phyloP scores from a whole-genome alignment of 768 basidiomycete species.

The Boletus reticulatus region DNA sequence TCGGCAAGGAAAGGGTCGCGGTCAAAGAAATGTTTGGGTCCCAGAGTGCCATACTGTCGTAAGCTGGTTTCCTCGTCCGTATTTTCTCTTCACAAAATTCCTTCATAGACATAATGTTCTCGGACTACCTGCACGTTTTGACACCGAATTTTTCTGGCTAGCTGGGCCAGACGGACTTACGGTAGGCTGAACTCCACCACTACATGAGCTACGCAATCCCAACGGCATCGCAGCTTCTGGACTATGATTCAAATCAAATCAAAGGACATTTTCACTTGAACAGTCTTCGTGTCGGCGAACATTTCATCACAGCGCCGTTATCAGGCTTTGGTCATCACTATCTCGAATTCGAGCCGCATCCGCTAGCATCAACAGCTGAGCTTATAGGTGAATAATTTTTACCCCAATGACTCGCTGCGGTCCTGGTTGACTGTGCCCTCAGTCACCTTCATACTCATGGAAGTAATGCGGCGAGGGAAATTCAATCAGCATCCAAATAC shows the following conservation, averaged over 20 bases:
- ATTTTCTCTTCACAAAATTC: background rate
- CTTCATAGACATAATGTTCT: slow-evolving; percentile 51
- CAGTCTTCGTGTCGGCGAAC: slow-evolving; percentile 42
- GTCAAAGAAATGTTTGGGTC: slow-evolving; percentile 58
- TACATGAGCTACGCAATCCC: slow-evolving; percentile 1
- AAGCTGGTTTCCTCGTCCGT: slow-evolving; percentile 14
- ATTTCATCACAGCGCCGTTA: slow-evolving; percentile 49
- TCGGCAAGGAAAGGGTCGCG: slow-evolving; percentile 49
- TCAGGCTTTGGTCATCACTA: slow-evolving; percentile 56
- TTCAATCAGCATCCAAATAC: slow-evolving; percentile 50
- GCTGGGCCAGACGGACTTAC: slow-evolving; percentile 53
- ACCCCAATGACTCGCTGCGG: background rate
- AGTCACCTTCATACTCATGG: slow-evolving; percentile 67
- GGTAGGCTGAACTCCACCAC: slow-evolving; percentile 33
- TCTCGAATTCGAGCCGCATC: slow-evolving; percentile 53
- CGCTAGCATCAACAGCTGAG: slow-evolving; percentile 48
- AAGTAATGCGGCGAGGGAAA: slow-evolving; percentile 58
- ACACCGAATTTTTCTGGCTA: slow-evolving; percentile 58
- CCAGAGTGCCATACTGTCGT: slow-evolving; percentile 55
- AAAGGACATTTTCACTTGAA: slow-evolving; percentile 54
- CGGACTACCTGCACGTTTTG: slow-evolving; percentile 61
- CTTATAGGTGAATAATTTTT: slow-evolving; percentile 41
- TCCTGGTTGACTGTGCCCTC: slow-evolving; percentile 11
- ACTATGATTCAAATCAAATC: slow-evolving; percentile 47
- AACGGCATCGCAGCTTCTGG: slow-evolving; percentile 41